Base-by-base conservation (phyloP, 257 asterid genomes). In the Penstemon eatonii region DNA sequence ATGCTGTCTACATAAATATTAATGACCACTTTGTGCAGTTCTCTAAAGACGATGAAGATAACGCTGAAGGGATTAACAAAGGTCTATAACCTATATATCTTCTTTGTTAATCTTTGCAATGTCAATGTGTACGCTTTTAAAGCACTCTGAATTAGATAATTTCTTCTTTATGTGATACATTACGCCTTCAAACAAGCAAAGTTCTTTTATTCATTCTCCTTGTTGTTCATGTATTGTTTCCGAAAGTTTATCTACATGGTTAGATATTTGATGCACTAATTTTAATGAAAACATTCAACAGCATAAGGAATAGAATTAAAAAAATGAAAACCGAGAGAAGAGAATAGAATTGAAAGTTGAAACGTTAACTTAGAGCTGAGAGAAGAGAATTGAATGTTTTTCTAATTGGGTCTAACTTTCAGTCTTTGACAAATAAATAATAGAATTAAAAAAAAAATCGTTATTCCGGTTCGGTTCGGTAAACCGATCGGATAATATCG, bases 1-100 rank as follows among this genome's bases (percentile, higher is more conserved):
- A 94, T 78, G 99, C 96, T 75, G 97, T 91, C 73, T 94, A 94
- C 78, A 89, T 91, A 72, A 86, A 91, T 78, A 89, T 94, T 71
- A 86, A 91, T 76, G 97, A 91, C 78, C 91, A 84, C 82, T 75
- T 94, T 19, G 96, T 94, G 69, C 96, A 94, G 87, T 94, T 83
- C 75, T 91, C 99, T 55, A 85, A 84, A 68, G 80, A 60, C 65
- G 92, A 83, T 65, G 85, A 72, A 70, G 74, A 79, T 68, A 73
- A 69, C 70, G 77, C 76, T 10, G 83, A 72, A 60, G 83, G 69
- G 42, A 62, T 59, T 12, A 76, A 62, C 46, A 78, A 79, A 84
- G 96, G 96, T 93, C 50, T 69, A 19, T 47, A 39, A 55, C 61
- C 40, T 75, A 15, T 63, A 45, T 61, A 66, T 41, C 15, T 25